These are phyloP conservation scores for Endothia cerciana DNA, from an alignment of 2,329 filamentous ascomycete species.

Conservation along the genomic window DNA sequence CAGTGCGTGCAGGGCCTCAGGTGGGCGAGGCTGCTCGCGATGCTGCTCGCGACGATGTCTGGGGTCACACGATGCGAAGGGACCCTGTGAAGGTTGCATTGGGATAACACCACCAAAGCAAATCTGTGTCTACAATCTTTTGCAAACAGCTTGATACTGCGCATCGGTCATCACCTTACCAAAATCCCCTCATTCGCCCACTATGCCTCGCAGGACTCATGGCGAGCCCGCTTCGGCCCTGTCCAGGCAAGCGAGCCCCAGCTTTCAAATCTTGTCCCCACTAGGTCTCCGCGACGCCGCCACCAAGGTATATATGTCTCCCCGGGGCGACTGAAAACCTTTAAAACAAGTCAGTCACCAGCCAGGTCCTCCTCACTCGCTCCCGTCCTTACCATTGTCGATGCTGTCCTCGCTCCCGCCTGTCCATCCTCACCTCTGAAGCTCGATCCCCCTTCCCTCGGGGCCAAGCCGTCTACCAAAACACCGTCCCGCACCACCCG, in stretches of 20 bases:
- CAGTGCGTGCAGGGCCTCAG: background rate
- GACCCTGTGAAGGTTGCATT: background rate
- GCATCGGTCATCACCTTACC: constrained; percentile 20
- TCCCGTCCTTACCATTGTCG: background rate
- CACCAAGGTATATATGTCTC: constrained; percentile 11
- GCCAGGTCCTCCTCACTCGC: background rate
- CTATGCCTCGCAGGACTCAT: background rate
- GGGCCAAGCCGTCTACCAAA: background rate
- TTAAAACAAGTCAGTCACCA: constrained; percentile 9
- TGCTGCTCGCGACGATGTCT: background rate
- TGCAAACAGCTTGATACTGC: constrained; percentile 27
- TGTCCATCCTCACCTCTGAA: background rate
- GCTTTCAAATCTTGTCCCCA: constrained; percentile 23
- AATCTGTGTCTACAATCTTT: constrained; percentile 28
- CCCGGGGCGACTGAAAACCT: constrained; percentile 16
- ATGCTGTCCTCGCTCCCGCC: constrained; percentile 2
- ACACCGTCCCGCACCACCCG: background rate
- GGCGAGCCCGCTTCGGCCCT: constrained; percentile 19
- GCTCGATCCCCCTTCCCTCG: too few relatives aligned
- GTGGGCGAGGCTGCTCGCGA: background rate
- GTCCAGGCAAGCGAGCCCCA: constrained; percentile 22
- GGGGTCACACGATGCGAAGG: background rate
- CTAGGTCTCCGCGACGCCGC: constrained; percentile 17
- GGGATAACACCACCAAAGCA: background rate
- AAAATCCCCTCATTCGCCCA: constrained; percentile 20